These are phyloP conservation scores for Quercus phellos DNA, from an alignment of 331 rosid species.

Conservation along the genomic window DNA sequence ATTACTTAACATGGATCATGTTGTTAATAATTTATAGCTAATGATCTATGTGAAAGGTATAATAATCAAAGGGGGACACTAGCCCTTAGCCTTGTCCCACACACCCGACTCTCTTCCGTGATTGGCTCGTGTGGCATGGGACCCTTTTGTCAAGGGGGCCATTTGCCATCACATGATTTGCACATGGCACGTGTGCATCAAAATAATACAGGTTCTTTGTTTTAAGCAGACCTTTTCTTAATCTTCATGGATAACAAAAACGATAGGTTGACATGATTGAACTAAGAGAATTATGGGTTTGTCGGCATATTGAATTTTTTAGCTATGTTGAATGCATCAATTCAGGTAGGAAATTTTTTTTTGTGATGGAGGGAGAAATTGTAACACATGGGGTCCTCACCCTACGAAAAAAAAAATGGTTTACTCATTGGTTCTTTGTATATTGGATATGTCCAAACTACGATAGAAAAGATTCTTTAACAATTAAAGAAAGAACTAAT, in stretches of 20 bases:
- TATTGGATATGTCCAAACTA: too few species aligned
- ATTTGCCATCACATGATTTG: slow-evolving; percentile 28
- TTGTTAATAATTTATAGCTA: slow-evolving; percentile 19
- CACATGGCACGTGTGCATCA: slow-evolving; percentile 46
- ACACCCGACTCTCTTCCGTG: slow-evolving; percentile 51
- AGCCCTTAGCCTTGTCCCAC: slow-evolving; percentile 37
- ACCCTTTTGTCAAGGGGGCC: slow-evolving; percentile 7
- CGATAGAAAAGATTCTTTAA: neutral
- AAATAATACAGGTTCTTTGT: slow-evolving; percentile 13
- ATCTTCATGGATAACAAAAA: slow-evolving; percentile 13
- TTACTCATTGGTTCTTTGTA: too few species aligned
- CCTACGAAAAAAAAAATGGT: neutral
- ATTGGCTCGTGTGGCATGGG: slow-evolving; percentile 50
- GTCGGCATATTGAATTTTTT: slow-evolving; percentile 31
- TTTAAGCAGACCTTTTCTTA: neutral
- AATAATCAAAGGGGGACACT: slow-evolving; percentile 19
- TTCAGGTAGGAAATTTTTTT: slow-evolving; percentile 31
- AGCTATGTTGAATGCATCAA: slow-evolving; percentile 30
- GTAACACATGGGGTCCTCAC: slow-evolving; percentile 23
- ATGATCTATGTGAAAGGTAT: slow-evolving; percentile 29
- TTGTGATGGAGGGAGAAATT: slow-evolving; percentile 35
- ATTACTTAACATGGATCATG: slow-evolving; percentile 11
- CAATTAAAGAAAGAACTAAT: neutral
- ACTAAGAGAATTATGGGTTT: slow-evolving; percentile 18
- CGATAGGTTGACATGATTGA: slow-evolving; percentile 26